phyloP scores from a whole-genome alignment of 176 grass and related monocot genomes.

The Avena eriantha region DNA sequence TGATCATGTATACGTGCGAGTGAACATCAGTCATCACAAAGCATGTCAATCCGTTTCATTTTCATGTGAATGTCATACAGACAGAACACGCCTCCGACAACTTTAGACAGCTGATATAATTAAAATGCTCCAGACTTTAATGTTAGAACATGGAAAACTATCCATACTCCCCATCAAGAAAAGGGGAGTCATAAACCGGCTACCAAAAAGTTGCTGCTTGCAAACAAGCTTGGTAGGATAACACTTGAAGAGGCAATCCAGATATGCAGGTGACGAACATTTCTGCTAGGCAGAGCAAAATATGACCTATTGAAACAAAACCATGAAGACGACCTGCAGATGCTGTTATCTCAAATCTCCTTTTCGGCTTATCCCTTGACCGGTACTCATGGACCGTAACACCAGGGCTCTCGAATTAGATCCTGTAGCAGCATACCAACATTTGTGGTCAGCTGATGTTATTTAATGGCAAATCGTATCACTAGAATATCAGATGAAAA shows the following conservation, averaged over 20 bases:
- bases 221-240: neutral
- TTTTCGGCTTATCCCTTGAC: slow-evolving; percentile 5
- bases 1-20: no score
- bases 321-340: neutral
- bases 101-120: neutral
- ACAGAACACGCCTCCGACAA: neutral
- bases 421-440: slow-evolving; percentile 42
- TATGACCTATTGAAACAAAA: neutral
- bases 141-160: neutral
- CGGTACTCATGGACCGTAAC: neutral
- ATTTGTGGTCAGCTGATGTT: slow-evolving; percentile 24
- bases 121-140: neutral
- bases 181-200: neutral
- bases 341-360: slow-evolving; percentile 6
- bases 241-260: neutral
- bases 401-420: slow-evolving; percentile 27
- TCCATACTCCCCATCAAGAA: neutral
- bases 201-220: neutral
- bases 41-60: no score
- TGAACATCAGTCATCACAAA: no score
- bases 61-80: neutral
- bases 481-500: neutral
- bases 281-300: neutral
- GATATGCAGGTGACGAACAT: neutral
- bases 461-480: neutral